Percentiles rank a stretch among this genome's conserved stretches.
Conservation (phyloP, 352 stramenopile genomes). For the Pilasporangium apinafurcum region DNA sequence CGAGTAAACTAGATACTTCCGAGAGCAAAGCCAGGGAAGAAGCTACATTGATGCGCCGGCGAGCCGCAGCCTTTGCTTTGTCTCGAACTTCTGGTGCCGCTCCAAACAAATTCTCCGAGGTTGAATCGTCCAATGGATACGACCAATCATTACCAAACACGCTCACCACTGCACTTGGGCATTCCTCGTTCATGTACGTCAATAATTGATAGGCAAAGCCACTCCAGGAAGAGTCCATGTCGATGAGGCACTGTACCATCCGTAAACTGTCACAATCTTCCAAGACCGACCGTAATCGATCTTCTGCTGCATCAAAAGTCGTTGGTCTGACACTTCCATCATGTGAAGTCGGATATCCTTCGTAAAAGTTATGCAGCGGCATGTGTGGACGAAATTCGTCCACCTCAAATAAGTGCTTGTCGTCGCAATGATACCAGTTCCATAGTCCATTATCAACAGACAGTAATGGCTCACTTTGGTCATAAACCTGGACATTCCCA, state of each 20-base stretch:
- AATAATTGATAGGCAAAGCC: conserved; percentile 67
- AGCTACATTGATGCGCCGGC: conserved; percentile 54
- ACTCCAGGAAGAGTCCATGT: conserved; percentile 79
- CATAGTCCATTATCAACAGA: conserved; percentile 26
- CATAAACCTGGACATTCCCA: conserved; percentile 57
- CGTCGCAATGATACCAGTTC: conserved; percentile 45
- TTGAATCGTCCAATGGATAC: conserved; percentile 52
- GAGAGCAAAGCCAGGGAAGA: conserved; percentile 55
- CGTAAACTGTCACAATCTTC: conserved; percentile 68
- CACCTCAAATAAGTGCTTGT: conserved; percentile 63
- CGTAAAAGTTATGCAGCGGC: conserved; percentile 80
- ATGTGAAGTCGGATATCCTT: conserved; percentile 35
- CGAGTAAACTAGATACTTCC: conserved; percentile 44
- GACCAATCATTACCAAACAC: conserved; percentile 69
- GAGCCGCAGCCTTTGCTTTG: conserved; percentile 48
- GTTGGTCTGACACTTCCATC: conserved; percentile 43
- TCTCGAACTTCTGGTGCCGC: conserved; percentile 29
- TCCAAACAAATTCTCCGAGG: conserved; percentile 31
- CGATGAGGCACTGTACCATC: conserved; percentile 58
- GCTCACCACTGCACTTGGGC: conserved; percentile 37
- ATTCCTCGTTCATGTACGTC: conserved; percentile 70
- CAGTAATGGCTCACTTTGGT: conserved; percentile 21
- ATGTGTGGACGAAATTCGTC: conserved; percentile 70
- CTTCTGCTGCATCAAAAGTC: conserved; percentile 57
- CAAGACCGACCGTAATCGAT: conserved; percentile 48